These are phyloP conservation scores for Mycena rebaudengoi DNA, from an alignment of 768 basidiomycete species.

Conservation along the genomic window DNA sequence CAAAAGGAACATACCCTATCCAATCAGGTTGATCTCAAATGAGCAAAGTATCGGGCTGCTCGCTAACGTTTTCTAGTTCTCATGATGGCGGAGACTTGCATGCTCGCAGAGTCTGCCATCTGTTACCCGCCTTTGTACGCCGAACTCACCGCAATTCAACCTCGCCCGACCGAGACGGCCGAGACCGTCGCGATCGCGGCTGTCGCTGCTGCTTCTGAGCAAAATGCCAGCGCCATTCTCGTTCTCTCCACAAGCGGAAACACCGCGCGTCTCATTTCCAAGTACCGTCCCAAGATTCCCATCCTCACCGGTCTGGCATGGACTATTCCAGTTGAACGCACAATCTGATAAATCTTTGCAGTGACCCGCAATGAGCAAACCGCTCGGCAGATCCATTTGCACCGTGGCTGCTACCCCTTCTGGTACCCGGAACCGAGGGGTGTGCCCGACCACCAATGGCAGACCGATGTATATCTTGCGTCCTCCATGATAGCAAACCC, in stretches of 20 bases:
- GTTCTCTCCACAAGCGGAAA: conserved; percentile 97
- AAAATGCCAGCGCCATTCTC: conserved; percentile 93
- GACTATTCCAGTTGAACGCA: background rate
- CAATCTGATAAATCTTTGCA: conserved; percentile 38
- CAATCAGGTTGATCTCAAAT: conserved; percentile 69
- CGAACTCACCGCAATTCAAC: conserved; percentile 80
- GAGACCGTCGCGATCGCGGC: conserved; percentile 98
- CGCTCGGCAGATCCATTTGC: conserved; percentile 94
- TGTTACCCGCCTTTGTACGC: conserved; percentile 96
- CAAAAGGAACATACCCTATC: conserved; percentile 96
- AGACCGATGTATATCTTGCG: conserved; percentile 81
- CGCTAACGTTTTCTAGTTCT: conserved; percentile 62
- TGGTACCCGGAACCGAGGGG: conserved; percentile 97
- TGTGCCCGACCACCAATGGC: conserved; percentile 90
- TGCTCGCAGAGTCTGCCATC: conserved; percentile 94
- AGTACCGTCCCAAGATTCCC: conserved; percentile 92
- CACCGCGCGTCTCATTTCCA: conserved; percentile 94
- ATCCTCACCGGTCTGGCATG: conserved; percentile 86
- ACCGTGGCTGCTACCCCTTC: conserved; percentile 97
- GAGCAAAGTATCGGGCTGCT: background rate
- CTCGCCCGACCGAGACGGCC: conserved; percentile 90
- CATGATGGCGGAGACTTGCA: conserved; percentile 99
- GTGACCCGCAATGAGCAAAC: conserved; percentile 97
- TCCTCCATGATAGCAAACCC: conserved; percentile 8
- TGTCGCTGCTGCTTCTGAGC: conserved; percentile 94